Evolutionary conservation across 2,329 filamentous ascomycete species (phyloP).

Genomic region (Endocalyx cinctus): DNA sequence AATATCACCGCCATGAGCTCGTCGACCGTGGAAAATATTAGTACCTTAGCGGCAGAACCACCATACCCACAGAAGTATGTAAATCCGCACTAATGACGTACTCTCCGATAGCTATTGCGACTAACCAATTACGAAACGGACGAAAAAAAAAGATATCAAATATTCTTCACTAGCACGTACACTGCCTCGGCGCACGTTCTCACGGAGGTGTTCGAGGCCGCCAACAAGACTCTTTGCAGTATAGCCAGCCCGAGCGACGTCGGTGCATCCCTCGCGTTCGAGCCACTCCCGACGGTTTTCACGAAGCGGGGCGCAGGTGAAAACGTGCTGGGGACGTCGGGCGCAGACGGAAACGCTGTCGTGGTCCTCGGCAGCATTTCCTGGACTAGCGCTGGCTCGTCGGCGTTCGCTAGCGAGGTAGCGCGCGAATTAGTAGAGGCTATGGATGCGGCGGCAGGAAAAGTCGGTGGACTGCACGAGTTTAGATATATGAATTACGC

Average conservation of each 20-base stretch:
- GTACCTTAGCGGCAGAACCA: conserved; percentile 5
- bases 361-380: conserved; percentile 5
- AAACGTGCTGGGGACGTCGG: conserved; percentile 5
- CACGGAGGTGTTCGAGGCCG: background rate
- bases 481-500: conserved; percentile 12
- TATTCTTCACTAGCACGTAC: conserved; percentile 2
- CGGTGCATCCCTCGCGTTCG: conserved; percentile 7
- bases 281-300: conserved; percentile 9
- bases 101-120: background rate
- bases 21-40: conserved; percentile 6
- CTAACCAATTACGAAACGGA: too few species aligned
- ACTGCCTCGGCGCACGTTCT: background rate
- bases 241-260: conserved; percentile 1
- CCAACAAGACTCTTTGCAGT: background rate
- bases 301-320: conserved; percentile 1
- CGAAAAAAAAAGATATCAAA: conserved; percentile 2
- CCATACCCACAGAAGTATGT: conserved; percentile 8
- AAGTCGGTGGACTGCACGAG: conserved; percentile 3
- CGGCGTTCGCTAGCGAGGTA: conserved; percentile 1
- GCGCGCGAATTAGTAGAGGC: conserved; percentile 1
- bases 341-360: conserved; percentile 6
- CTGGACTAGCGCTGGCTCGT: conserved; percentile 5
- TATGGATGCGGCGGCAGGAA: conserved; percentile 5
- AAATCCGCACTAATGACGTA: too few species aligned
- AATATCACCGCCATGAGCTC: conserved; percentile 8